phyloP scores from a whole-genome alignment of 257 asterid genomes.

The Solanum tacnaense region DNA sequence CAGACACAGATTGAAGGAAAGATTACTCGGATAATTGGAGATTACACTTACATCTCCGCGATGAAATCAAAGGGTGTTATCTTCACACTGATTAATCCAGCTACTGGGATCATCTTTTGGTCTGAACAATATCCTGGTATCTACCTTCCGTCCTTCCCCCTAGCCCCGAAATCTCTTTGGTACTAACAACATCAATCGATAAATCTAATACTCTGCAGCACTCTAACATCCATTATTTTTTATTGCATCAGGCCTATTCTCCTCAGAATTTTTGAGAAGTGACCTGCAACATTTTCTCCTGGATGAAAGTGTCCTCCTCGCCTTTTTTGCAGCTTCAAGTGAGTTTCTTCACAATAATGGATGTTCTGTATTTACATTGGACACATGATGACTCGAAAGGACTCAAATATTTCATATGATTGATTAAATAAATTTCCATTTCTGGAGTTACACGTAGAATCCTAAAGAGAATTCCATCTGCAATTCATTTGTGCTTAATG shows the following conservation, averaged over 20 bases:
- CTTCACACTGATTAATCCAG: conserved; percentile 51
- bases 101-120: conserved; percentile 46
- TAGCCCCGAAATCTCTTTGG: not conserved
- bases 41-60: conserved; percentile 51
- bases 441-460: not conserved
- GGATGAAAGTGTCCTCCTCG: conserved; percentile 59
- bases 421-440: not conserved
- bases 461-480: not conserved
- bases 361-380: not conserved
- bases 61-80: conserved; percentile 51
- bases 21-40: conserved; percentile 31
- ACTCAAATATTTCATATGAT: not conserved
- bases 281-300: conserved; percentile 55
- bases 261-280: conserved; percentile 39
- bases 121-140: conserved; percentile 69
- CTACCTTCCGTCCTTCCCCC: not conserved
- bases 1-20: conserved; percentile 69
- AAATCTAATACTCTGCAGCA: not conserved
- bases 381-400: not conserved
- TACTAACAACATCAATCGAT: not conserved
- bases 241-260: conserved; percentile 39
- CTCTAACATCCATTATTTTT: not conserved
- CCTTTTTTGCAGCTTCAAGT: conserved; percentile 66
- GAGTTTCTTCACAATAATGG: conserved; percentile 9
- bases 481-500: not conserved